Base-by-base conservation (phyloP, 106 monocot genomes). In the Acorus calamus region DNA sequence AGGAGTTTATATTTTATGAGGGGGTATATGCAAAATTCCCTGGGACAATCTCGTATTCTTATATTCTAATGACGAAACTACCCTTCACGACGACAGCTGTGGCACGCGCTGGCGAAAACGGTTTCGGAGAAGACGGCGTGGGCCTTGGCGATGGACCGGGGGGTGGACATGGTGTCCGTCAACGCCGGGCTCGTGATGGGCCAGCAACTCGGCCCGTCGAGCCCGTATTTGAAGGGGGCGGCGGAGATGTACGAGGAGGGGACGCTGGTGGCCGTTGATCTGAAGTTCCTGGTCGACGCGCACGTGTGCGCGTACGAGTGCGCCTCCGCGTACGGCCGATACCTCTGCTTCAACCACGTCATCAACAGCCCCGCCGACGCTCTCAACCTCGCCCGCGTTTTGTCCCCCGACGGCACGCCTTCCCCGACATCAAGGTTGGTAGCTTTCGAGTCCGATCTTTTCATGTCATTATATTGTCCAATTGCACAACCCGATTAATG, bases 181-280 rank as follows among this genome's bases (percentile, higher is more conserved):
- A 28, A 28, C 28, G 28, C 28, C 28, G 28, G 28, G 28, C 0
- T 28, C 28, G 28, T 28, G 28, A 28, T 28, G 28, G 28, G 81
- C 28, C 67, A 72, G 0, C 83, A 66, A 28, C 61, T 89, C 8
- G 68, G 79, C 6, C 56, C 55, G 7, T 50, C 74, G 8, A 53
- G 63, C 47, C 89, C 94, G 2, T 86, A 86, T 59, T 65, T 94
- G 8, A 81, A 79, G 61, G 94, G 94, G 3, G 63, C 89, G 2
- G 83, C 81, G 6, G 81, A 94, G 71, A 94, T 94, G 94, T 86
- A 94, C 66, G 73, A 84, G 41, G 77, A 82, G 13, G 94, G 94
- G 8, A 77, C 89, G 6, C 72, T 94, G 5, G 94, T 82, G 11
- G 84, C 94, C 3, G 89, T 86, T 6, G 86, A 89, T 49, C 58